phyloP scores from a whole-genome alignment of 805 yeast species.

The Saccharomyces kudriavzevii region DNA sequence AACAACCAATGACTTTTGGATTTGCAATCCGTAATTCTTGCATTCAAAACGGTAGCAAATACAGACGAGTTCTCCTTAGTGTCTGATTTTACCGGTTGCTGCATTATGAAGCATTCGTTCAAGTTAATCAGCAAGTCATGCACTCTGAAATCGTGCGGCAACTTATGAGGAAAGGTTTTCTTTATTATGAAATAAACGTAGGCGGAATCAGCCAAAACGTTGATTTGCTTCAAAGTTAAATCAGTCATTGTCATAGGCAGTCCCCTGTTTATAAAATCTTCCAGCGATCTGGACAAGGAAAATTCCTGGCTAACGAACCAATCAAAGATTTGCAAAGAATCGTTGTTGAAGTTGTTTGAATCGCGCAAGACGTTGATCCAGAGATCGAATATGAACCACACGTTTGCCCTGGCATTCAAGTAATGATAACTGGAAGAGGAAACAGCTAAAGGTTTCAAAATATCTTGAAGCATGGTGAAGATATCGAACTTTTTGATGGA shows the following conservation, averaged over 20 bases:
- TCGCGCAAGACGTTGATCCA: conserved; percentile 6
- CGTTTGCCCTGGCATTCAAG: background rate
- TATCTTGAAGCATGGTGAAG: background rate
- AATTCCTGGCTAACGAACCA: conserved; percentile 6
- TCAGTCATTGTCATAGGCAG: background rate
- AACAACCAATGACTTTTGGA: conserved; percentile 20
- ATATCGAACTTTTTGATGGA: background rate
- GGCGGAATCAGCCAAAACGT: background rate
- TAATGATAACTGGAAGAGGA: background rate
- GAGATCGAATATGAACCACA: conserved; percentile 8
- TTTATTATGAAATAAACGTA: background rate
- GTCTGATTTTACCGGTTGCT: background rate
- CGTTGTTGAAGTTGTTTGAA: conserved; percentile 3
- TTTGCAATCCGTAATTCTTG: background rate
- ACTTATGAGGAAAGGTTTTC: background rate
- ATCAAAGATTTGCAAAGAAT: conserved; percentile 4
- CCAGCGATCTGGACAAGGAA: background rate
- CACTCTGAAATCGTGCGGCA: background rate
- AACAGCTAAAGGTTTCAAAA: background rate
- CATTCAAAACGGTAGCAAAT: background rate
- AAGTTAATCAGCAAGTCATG: background rate
- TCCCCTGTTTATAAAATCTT: background rate
- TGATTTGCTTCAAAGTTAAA: background rate
- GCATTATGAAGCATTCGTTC: background rate
- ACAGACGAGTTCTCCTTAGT: background rate